Evolutionary conservation across 345 rosid genomes (phyloP).

Genomic region (Angophora floribunda): DNA sequence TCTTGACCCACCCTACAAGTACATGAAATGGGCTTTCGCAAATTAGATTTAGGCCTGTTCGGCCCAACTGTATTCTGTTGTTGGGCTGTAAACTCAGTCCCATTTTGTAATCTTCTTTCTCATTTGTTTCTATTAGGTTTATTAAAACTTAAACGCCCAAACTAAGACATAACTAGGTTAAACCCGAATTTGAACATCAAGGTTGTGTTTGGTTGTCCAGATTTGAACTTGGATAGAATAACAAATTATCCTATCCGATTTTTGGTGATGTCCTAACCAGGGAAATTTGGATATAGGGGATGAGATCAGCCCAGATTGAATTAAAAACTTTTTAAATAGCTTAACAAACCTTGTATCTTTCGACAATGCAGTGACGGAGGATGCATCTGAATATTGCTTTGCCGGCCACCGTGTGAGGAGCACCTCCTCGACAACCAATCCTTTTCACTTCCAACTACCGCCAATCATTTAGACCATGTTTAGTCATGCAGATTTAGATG

Average conservation of each 20-base stretch:
- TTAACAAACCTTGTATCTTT: neutral
- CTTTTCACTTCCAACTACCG: neutral
- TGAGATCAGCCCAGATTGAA: fast-evolving
- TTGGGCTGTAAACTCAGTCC: neutral
- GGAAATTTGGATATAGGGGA: neutral
- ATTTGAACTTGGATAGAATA: neutral
- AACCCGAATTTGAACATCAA: neutral
- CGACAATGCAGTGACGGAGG: neutral
- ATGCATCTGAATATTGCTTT: neutral
- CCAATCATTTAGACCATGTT: neutral
- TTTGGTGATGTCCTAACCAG: fast-evolving
- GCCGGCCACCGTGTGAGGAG: neutral
- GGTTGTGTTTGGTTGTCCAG: neutral
- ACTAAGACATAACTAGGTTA: neutral
- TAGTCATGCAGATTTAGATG: neutral
- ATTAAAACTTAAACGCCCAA: neutral
- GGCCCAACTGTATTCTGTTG: neutral
- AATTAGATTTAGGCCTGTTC: neutral
- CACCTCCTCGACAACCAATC: neutral
- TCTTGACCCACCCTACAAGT: neutral
- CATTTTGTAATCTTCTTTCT: neutral
- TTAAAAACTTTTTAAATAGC: neutral
- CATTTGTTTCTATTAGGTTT: neutral
- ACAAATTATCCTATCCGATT: neutral
- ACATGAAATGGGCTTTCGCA: neutral